Conservation (phyloP, 2,329 filamentous ascomycete species). For the Zymoseptoria ardabiliae region DNA sequence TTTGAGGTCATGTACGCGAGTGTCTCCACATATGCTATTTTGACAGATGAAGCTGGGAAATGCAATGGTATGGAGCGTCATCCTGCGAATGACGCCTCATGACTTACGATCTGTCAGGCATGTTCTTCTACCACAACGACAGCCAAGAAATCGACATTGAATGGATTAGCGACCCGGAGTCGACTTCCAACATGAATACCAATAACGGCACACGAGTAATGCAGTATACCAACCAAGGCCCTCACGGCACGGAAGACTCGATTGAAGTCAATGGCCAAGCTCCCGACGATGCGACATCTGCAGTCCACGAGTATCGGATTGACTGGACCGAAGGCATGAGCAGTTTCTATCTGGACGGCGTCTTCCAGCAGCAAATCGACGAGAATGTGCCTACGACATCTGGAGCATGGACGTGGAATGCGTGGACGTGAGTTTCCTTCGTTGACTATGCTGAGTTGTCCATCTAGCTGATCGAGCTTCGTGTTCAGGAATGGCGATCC, state of each 20-base stretch:
- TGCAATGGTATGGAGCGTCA: too few relatives aligned
- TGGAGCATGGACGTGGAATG: constrained; percentile 19
- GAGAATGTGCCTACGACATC: constrained; percentile 13
- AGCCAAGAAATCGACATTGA: constrained; percentile 22
- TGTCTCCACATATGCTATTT: constrained; percentile 10
- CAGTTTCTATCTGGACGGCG: constrained; percentile 16
- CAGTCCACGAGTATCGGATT: constrained; percentile 18
- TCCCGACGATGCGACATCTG: constrained; percentile 5
- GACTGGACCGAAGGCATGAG: constrained; percentile 14
- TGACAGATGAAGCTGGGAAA: constrained; percentile 2
- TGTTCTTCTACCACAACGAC: constrained; percentile 18
- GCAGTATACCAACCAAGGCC: constrained; percentile 17
- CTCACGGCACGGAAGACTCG: constrained; percentile 1
- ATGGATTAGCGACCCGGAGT: constrained; percentile 15
- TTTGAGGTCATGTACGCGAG: constrained; percentile 12
- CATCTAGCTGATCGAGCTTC: not conserved
- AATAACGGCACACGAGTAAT: constrained; percentile 8
- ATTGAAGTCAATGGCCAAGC: constrained; percentile 2
- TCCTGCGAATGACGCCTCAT: constrained; percentile 1
- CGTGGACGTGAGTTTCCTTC: constrained; percentile 14
- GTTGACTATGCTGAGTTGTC: not conserved
- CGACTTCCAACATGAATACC: constrained; percentile 12
- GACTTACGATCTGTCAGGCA: constrained; percentile 6
- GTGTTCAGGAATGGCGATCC: constrained; percentile 15
- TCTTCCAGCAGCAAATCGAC: constrained; percentile 5